phyloP scores from a whole-genome alignment of 208 protist species.

The Phytomonas francai region DNA sequence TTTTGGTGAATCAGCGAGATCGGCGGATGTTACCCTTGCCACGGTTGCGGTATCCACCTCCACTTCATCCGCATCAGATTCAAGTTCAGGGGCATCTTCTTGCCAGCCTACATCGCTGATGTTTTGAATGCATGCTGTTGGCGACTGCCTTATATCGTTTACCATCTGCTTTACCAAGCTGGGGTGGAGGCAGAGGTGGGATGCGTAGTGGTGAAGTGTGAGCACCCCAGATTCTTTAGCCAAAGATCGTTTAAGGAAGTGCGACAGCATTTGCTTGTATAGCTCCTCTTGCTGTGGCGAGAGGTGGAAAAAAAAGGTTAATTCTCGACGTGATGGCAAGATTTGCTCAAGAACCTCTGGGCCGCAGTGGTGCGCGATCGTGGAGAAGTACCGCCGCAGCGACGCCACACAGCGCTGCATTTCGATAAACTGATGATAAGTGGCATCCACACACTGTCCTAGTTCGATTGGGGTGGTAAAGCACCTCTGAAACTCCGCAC shows the following conservation, averaged over 20 bases:
- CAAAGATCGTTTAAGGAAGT: background rate
- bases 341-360: slow-evolving; percentile 57
- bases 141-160: background rate
- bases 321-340: slow-evolving; percentile 62
- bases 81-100: background rate
- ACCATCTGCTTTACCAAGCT: slow-evolving; percentile 10
- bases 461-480: slow-evolving; percentile 62
- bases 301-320: slow-evolving; percentile 56
- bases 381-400: slow-evolving; percentile 54
- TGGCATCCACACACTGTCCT: slow-evolving; percentile 63
- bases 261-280: slow-evolving; percentile 54
- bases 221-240: slow-evolving; percentile 18
- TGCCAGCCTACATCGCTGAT: background rate
- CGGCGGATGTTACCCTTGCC: slow-evolving; percentile 8
- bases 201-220: slow-evolving; percentile 56
- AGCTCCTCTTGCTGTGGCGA: slow-evolving; percentile 47
- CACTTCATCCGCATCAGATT: slow-evolving; percentile 17
- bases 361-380: slow-evolving; percentile 63
- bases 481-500: slow-evolving; percentile 39
- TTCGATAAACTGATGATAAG: slow-evolving; percentile 54
- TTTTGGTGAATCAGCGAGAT: slow-evolving; percentile 56
- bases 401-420: slow-evolving; percentile 73
- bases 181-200: slow-evolving; percentile 72
- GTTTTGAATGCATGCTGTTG: background rate
- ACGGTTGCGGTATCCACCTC: slow-evolving; percentile 3